Evolutionary conservation across 768 basidiomycete genomes (phyloP).

Genomic region (Suillus paluster): DNA sequence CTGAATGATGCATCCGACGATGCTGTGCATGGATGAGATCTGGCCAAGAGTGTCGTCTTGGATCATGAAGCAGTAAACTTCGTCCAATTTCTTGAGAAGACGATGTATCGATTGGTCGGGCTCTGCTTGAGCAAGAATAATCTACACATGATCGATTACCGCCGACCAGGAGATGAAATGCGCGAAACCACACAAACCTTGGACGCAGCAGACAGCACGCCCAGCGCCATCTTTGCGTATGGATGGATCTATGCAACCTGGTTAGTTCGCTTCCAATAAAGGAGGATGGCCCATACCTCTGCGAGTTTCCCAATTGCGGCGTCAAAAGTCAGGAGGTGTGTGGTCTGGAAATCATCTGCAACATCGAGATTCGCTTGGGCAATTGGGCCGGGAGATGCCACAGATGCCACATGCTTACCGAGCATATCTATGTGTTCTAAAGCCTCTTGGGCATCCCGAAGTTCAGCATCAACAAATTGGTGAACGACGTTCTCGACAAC

Average conservation of each 20-base stretch:
- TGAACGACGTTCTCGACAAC: too few species aligned
- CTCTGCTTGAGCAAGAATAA: constrained; percentile 5
- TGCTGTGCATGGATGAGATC: neutral
- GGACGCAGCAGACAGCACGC: neutral
- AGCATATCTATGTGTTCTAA: too few species aligned
- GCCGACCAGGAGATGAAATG: neutral
- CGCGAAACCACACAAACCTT: neutral
- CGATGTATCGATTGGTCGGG: neutral
- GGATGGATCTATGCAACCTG: constrained; percentile 4
- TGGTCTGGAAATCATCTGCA: too few species aligned
- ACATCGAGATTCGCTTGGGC: too few species aligned
- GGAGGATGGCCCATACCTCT: neutral
- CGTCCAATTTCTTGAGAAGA: neutral
- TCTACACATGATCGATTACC: neutral
- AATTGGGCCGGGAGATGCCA: too few species aligned
- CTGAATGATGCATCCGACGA: neutral
- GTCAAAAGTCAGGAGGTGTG: neutral
- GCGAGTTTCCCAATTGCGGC: neutral
- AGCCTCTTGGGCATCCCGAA: too few species aligned
- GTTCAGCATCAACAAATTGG: too few species aligned
- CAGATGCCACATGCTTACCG: too few species aligned
- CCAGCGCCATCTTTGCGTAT: constrained; percentile 4
- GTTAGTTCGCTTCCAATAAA: neutral
- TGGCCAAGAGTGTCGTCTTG: neutral
- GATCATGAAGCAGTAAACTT: neutral